phyloP scores from a whole-genome alignment of 2,329 filamentous ascomycete genomes.

The Xylaria sp. region DNA sequence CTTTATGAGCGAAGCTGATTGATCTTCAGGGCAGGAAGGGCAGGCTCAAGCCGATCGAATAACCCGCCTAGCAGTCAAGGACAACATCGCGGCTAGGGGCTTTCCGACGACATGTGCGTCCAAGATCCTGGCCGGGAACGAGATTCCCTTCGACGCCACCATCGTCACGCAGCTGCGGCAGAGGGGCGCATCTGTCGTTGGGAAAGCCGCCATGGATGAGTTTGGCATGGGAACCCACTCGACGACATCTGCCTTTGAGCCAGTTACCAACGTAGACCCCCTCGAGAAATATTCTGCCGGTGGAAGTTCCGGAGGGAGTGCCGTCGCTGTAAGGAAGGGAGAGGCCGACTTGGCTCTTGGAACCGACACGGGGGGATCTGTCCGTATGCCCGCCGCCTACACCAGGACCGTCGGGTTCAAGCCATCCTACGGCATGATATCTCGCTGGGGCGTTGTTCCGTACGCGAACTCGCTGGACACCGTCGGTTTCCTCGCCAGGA shows the following conservation, averaged over 20 bases:
- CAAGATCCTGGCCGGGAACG: conserved; percentile 68
- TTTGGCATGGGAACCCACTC: conserved; percentile 94
- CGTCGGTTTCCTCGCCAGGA: conserved; percentile 72
- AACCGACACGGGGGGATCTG: conserved; percentile 90
- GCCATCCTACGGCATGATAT: conserved; percentile 86
- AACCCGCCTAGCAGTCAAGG: conserved; percentile 65
- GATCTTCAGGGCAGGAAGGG: neutral
- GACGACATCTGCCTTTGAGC: conserved; percentile 66
- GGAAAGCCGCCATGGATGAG: conserved; percentile 93
- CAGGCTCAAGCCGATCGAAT: neutral
- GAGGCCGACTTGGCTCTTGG: conserved; percentile 70
- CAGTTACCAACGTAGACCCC: conserved; percentile 58
- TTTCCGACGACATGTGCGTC: conserved; percentile 85
- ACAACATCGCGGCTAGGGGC: conserved; percentile 71
- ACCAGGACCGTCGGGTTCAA: conserved; percentile 85
- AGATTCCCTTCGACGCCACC: conserved; percentile 80
- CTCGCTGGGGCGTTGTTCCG: conserved; percentile 82
- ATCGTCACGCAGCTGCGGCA: conserved; percentile 70
- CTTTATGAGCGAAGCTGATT: neutral
- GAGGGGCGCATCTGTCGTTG: conserved; percentile 65
- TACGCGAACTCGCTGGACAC: conserved; percentile 95
- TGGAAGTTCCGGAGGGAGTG: conserved; percentile 92
- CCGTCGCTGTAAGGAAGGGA: conserved; percentile 73
- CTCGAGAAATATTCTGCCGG: conserved; percentile 63
- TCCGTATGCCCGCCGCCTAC: conserved; percentile 85